Evolutionary conservation across 2,329 filamentous ascomycete genomes (phyloP).

Genomic region (Aspergillus pseudoglaucus): DNA sequence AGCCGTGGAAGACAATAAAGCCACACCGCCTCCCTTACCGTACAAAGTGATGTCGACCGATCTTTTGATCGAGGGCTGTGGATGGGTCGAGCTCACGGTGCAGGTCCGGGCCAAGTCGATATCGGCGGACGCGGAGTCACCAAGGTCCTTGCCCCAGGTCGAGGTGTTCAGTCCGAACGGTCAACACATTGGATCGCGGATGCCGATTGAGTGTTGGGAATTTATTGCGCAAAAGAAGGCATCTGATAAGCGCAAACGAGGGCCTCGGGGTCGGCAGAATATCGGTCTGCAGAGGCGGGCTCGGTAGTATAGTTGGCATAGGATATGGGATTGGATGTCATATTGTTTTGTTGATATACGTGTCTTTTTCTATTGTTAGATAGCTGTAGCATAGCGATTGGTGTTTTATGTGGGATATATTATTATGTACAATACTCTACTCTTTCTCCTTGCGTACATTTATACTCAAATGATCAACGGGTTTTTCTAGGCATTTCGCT

Average conservation of each 20-base stretch:
- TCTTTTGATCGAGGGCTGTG: slow-evolving; percentile 82
- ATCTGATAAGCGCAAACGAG: slow-evolving; percentile 23
- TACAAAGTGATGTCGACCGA: slow-evolving; percentile 77
- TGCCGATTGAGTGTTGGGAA: slow-evolving; percentile 29
- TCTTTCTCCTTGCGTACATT: background rate
- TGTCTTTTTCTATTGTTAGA: no score
- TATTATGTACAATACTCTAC: background rate
- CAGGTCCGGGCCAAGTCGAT: slow-evolving; percentile 61
- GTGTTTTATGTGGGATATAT: slow-evolving; percentile 6
- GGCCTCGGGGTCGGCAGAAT: slow-evolving; percentile 16
- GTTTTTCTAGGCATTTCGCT: background rate
- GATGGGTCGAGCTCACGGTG: slow-evolving; percentile 82
- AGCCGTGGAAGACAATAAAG: slow-evolving; percentile 58
- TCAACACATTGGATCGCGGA: slow-evolving; percentile 57
- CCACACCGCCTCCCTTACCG: slow-evolving; percentile 49
- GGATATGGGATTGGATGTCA: no score
- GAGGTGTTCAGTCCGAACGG: slow-evolving; percentile 84
- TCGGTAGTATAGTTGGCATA: background rate
- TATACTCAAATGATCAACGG: no score
- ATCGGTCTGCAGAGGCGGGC: slow-evolving; percentile 19
- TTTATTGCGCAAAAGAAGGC: slow-evolving; percentile 26
- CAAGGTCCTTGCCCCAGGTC: slow-evolving; percentile 51
- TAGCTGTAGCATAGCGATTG: slow-evolving; percentile 11
- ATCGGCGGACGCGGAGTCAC: slow-evolving; percentile 21
- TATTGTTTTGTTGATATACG: background rate